phyloP scores from a whole-genome alignment of 352 stramenopile genomes.

The Phytophthora hybrid region DNA sequence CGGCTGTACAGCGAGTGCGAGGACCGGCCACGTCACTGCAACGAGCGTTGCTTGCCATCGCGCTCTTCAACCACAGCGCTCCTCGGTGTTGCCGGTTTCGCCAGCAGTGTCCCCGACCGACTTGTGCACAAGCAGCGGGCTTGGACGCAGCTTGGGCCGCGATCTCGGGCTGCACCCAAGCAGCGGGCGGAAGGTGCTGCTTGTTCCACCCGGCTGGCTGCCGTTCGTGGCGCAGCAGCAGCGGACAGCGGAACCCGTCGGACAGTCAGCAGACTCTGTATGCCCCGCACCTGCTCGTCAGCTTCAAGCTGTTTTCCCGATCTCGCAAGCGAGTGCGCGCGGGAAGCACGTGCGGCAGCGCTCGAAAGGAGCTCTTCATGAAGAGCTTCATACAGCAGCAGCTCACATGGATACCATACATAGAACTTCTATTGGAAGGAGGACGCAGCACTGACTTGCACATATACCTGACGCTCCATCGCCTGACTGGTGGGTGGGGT shows the following conservation, averaged over 20 bases:
- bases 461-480: no score
- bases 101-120: neutral
- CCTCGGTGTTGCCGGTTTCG: constrained; percentile 8
- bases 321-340: constrained; percentile 13
- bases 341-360: constrained; percentile 30
- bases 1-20: constrained; percentile 21
- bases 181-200: neutral
- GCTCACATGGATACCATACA: neutral
- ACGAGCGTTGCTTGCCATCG: neutral
- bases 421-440: no score
- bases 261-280: neutral
- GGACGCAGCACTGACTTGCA: no score
- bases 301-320: constrained; percentile 25
- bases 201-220: constrained; percentile 13
- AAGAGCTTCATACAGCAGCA: neutral
- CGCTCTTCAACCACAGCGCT: constrained; percentile 13
- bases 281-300: neutral
- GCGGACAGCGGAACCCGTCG: neutral
- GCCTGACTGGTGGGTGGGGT: no score
- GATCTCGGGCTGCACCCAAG: constrained; percentile 1
- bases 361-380: neutral
- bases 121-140: neutral
- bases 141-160: neutral
- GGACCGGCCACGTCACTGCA: constrained; percentile 18
- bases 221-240: neutral